These are phyloP conservation scores for Aureoboletus auriporus DNA, from an alignment of 768 basidiomycete genomes.

Conservation along the genomic window DNA sequence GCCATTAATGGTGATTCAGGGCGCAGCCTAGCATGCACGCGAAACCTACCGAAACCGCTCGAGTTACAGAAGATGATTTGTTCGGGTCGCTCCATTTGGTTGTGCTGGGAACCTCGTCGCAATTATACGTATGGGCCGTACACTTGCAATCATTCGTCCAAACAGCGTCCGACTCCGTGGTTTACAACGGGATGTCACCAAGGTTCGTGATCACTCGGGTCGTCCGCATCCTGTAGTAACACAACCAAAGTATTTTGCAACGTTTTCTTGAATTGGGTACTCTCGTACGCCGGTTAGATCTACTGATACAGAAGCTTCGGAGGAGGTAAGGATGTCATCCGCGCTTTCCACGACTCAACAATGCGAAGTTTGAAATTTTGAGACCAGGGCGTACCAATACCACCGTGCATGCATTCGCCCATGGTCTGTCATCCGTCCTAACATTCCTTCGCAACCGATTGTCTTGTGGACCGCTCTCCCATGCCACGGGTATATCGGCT, in stretches of 20 bases:
- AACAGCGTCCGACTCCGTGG: constrained; percentile 36
- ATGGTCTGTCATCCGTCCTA: constrained; percentile 56
- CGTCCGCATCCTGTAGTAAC: not conserved
- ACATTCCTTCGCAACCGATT: constrained; percentile 47
- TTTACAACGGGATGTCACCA: constrained; percentile 50
- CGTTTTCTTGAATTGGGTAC: constrained; percentile 70
- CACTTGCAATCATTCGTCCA: constrained; percentile 54
- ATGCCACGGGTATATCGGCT: constrained; percentile 14
- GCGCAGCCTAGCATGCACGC: constrained; percentile 44
- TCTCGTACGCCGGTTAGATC: constrained; percentile 62
- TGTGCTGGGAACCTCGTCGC: constrained; percentile 65
- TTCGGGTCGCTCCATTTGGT: constrained; percentile 51
- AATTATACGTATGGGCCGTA: constrained; percentile 61
- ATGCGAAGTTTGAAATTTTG: constrained; percentile 5
- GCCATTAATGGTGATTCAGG: constrained; percentile 33
- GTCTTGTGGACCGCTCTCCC: constrained; percentile 36
- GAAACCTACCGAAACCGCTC: constrained; percentile 34
- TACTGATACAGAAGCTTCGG: constrained; percentile 43
- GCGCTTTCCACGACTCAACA: not conserved
- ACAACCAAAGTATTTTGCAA: constrained; percentile 43
- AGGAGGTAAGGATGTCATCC: constrained; percentile 38
- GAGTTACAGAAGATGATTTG: constrained; percentile 46
- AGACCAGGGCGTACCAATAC: constrained; percentile 48
- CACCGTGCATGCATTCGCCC: constrained; percentile 62
- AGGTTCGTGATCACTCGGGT: constrained; percentile 41